A percentile compares a stretch with the other conserved stretches of the same genome.
phyloP scores from a whole-genome alignment of 257 asterid genomes.

The Solanum chmielewskii region DNA sequence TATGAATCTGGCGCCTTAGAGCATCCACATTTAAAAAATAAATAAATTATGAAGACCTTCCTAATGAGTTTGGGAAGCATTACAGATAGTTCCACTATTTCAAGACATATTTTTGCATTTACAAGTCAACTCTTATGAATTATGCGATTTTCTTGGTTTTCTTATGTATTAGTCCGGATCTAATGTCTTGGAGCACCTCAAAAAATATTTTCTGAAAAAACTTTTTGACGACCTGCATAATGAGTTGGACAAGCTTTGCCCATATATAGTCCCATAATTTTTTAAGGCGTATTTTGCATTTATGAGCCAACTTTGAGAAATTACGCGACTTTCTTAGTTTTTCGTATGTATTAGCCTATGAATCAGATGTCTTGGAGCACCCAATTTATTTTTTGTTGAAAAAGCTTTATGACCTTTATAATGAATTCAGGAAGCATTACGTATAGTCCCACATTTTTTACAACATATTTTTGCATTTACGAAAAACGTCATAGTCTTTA shows the following conservation, averaged over 20 bases:
- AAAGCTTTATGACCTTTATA: too few species aligned
- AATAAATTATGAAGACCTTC: background rate
- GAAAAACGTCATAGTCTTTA: background rate
- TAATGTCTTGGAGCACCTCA: background rate
- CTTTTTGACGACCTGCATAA: background rate
- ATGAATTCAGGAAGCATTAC: too few species aligned
- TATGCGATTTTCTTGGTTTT: too few species aligned
- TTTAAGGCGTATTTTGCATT: background rate
- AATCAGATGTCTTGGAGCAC: rapidly evolving
- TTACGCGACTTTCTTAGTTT: too few species aligned
- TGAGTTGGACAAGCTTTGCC: background rate
- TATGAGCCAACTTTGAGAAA: too few species aligned
- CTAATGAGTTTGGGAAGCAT: background rate
- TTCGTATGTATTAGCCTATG: too few species aligned
- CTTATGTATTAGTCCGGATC: background rate
- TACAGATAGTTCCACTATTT: background rate
- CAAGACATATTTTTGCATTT: too few species aligned
- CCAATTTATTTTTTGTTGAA: too few species aligned
- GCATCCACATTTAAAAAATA: background rate
- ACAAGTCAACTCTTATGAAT: background rate
- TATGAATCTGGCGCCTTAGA: background rate
- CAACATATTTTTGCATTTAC: background rate
- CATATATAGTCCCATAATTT: too few species aligned
- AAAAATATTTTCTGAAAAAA: too few species aligned
- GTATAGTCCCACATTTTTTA: too few species aligned